Evolutionary conservation across 2,329 filamentous ascomycete species (phyloP), one percentile per base, ranked within the genome.

Genomic region (Cytospora chrysosperma): DNA sequence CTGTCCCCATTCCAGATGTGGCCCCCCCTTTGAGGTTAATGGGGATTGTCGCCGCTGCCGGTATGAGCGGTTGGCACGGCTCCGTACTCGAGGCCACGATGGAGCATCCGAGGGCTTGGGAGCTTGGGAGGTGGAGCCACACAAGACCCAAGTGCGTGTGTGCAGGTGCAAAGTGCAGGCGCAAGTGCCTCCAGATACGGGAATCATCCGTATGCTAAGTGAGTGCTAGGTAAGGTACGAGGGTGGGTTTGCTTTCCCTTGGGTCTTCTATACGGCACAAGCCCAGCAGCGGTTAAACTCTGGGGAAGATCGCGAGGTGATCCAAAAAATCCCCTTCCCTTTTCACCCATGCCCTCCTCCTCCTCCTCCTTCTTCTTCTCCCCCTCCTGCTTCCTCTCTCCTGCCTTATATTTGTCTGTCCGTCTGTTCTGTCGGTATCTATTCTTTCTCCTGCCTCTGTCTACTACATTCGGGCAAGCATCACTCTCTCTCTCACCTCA

Each of bases 401-500:
- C 10, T 19, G 30, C 30, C 30, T 32, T 12, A 24, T 52, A 30
- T 24, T 26, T 24, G 6, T 47, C 6, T 5, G 4, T 24, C 40
- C 28, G 27, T 26, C 28, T 30, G 28, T 30, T 30, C 9, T 50
- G 32, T 37, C 30, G n/a, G 43, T 57, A 37, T 37, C 34, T 24
- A 27, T 49, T 28, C 10, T 34, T 28, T 12, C 28, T 32, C 37
- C 37, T 43, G 51, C 37, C 26, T 55, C 59, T 55, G 59, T 51
- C 51, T 49, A 34, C 51, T 49, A 34, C 54, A 37, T 12, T 19
- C n/a, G 4, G 37, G 37, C 37, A 54, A 26, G 26, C 51, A 49
- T 50, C 37, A 15, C 32, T 13, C 32, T 19, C 37, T 19, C 7
- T 53, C 54, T 34, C 53, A 52, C 59, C 24, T 61, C 59, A 61